Base-by-base conservation (phyloP, 306 rosid genomes). In the Chamaecrista fasciculata region DNA sequence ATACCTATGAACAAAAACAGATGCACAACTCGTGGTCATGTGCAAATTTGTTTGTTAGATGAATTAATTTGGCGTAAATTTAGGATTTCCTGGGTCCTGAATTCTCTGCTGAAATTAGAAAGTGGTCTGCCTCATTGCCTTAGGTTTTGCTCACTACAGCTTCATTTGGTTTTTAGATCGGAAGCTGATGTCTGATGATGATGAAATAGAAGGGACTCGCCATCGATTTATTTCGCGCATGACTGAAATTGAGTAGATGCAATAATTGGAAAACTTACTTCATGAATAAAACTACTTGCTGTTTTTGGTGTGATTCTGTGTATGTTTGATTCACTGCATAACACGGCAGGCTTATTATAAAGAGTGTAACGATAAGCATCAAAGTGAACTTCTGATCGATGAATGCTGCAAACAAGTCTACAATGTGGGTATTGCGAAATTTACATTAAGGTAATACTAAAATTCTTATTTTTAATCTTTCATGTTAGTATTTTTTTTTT, bases 41-140 rank as follows among this genome's bases (percentile, higher is more conserved):
- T 58, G 58, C 68, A 18, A 46, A 31, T 39, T 76, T 79, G 10
- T 65, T 64, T 74, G 43, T 18, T 52, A 8, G 78, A 40, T 53
- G 74, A 69, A 72, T 75, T 77, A 67, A 62, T 48, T 59, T 49
- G 62, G 12, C 11, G 19, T 65, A 11, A 15, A 47, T n/a, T 64
- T 11, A 44, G 61, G 70, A 33, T n/a, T 56, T 11, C 42, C 52
- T 14, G 47, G 23, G 59, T 50, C 57, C 21, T 31, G n/a, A n/a
- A 62, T 48, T 29, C n/a, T 26, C n/a, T 26, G 11, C 65, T 52
- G n/a, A n/a, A n/a, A n/a, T n/a, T n/a, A 31, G 26, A 61, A 73
- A 80, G 11, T 52, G 21, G 34, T 18, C 42, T 58, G 47, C 44
- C 31, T 52, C 21, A 40, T 53, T 43, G 39, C 25, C 16, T 16